Percentiles rank a stretch among this genome's conserved stretches.
Evolutionary conservation across 208 protist genomes (phyloP).

Genomic region (Leishmania aethiopica): DNA sequence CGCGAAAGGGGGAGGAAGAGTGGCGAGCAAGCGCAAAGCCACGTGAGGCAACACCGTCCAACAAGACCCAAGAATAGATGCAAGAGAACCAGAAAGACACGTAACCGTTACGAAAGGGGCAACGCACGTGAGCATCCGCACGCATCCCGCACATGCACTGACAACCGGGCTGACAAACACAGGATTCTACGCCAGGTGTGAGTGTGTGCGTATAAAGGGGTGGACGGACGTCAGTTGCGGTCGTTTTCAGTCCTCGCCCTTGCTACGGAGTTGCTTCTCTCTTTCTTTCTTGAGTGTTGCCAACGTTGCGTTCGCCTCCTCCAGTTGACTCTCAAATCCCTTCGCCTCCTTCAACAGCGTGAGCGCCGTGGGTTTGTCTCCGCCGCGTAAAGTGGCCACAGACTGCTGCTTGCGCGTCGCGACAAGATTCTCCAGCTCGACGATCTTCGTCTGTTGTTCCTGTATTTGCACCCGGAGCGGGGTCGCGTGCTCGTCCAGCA

Average conservation of each 20-base stretch:
- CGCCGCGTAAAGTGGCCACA: constrained; percentile 22
- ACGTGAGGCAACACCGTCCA: no score
- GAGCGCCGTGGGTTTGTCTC: constrained; percentile 43
- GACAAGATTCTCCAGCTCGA: constrained; percentile 28
- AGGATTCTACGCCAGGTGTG: not conserved
- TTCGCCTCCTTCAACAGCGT: constrained; percentile 43
- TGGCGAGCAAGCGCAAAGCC: no score
- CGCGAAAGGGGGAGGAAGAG: no score
- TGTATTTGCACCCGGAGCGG: constrained; percentile 38
- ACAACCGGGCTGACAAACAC: not conserved
- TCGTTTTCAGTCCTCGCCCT: constrained; percentile 1
- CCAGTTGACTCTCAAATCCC: constrained; percentile 33
- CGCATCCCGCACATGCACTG: not conserved
- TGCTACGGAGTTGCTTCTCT: constrained; percentile 25
- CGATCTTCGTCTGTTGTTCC: constrained; percentile 21
- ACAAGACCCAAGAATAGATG: no score
- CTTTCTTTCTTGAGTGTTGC: constrained; percentile 18
- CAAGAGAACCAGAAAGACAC: no score
- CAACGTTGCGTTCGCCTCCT: constrained; percentile 22
- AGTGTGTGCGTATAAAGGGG: no score
- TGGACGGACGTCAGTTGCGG: no score
- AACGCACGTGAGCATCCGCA: not conserved
- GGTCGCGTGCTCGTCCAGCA: constrained; percentile 25
- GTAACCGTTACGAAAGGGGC: not conserved
- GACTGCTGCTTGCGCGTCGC: constrained; percentile 41